Base-by-base conservation (phyloP, 352 stramenopile genomes). In the Detonula confervacea region DNA sequence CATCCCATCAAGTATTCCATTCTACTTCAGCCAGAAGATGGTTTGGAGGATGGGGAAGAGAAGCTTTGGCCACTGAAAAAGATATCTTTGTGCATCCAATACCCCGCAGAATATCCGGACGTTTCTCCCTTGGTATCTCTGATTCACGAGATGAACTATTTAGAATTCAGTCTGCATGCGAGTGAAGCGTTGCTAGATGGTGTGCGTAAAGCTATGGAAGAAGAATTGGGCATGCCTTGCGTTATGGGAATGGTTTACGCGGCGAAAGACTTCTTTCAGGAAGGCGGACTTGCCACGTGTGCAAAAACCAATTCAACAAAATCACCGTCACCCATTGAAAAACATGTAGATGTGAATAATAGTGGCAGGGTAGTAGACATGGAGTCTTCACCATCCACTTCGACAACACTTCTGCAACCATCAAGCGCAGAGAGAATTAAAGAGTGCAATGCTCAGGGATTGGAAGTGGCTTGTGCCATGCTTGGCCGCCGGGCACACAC, bases 221-320 rank as follows among this genome's bases (percentile, higher is more conserved):
- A 70, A 9, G 90, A 91, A 67, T 11, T 75, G 14, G 90, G 88
- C 14, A 90, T 90, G 79, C 85, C 87, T 5, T 91, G 77, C 57
- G 83, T 92, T 0, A 83, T 93, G 57, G 73, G 72, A 9, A 78
- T 82, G 29, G 39, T 93, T 9, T 88, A 92, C 70, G 87, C 80
- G 7, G 87, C 77, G n/a, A 80, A 81, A 63, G 88, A 93, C 12
- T 92, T 88, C 70, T 87, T 93, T 35, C 84, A 91, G 60, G 33
- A 56, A 27, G 75, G 78, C 18, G 81, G 77, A 54, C 57, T 84
- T 37, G 22, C 56, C 35, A 0, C 55, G 7, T 42, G 60, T 29
- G 57, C 73, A 33, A 73, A 61, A 27, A 24, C 14, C 0, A 37
- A 11, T 54, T 20, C n/a, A 29, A 44, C 14, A 49, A 22, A 6